Conservation (phyloP, 225 moss, liverwort and hornwort species). For the Physcomitrium patens region DNA sequence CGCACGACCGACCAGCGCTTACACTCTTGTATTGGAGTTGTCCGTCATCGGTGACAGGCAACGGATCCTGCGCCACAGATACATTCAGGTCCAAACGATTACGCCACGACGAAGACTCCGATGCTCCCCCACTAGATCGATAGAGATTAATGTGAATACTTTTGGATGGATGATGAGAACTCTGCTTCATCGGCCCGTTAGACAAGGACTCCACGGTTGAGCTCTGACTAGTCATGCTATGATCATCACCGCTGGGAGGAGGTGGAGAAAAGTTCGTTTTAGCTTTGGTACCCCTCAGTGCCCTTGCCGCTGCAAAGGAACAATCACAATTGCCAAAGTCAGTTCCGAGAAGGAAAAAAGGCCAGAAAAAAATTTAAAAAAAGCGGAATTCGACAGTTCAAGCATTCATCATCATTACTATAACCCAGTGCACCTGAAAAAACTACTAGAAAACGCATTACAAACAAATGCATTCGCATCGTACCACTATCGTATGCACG, state of each 20-base stretch:
- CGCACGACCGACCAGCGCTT: constrained; percentile 63
- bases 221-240: constrained; percentile 83
- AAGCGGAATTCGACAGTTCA: background rate
- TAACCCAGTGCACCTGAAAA: background rate
- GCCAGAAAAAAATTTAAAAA: too few relatives aligned
- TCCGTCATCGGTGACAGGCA: constrained; percentile 50
- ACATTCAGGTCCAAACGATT: constrained; percentile 77
- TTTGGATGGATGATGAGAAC: constrained; percentile 30
- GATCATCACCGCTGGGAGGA: constrained; percentile 63
- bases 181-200: constrained; percentile 64
- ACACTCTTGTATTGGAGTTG: constrained; percentile 55
- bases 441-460: background rate
- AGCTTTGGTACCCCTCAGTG: constrained; percentile 77
- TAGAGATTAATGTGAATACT: constrained; percentile 40
- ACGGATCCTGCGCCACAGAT: constrained; percentile 52
- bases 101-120: constrained; percentile 74
- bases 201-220: constrained; percentile 85
- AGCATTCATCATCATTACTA: background rate
- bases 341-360: background rate
- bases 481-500: constrained; percentile 70
- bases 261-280: constrained; percentile 86
- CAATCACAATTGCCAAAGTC: constrained; percentile 10
- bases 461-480: constrained; percentile 17
- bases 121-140: constrained; percentile 45
- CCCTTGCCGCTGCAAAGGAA: constrained; percentile 57